Base-by-base conservation (phyloP, 2,329 filamentous ascomycete genomes). In the Trichoderma endophyticum region DNA sequence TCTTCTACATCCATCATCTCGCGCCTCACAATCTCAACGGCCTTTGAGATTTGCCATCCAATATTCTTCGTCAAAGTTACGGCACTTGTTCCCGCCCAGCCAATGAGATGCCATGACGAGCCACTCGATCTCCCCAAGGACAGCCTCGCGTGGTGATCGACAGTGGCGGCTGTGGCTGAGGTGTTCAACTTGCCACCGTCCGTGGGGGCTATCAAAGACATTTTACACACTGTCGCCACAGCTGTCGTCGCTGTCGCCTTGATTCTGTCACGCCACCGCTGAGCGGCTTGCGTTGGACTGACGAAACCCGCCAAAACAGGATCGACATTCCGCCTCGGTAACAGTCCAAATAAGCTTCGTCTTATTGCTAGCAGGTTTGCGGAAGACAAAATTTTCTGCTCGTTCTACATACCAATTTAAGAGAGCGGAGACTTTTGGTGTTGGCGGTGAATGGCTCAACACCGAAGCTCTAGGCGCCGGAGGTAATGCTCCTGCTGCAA, bases 401-500 rank as follows among this genome's bases (percentile, higher is more conserved):
- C 5, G 6, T 21, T 21, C n/a, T 39, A 18, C 8, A 7, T 48
- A 9, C n/a, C 21, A 51, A 54, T 62, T n/a, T 61, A 15, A 60
- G 36, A 34, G 34, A 30, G 56, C 56, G 66, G 56, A 51, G 56
- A 69, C 66, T 7, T 48, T 48, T 28, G 24, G 34, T 32, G 36
- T 3, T 34, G 65, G 26, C 28, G 56, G 39, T 69, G 36, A 69
- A 69, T 43, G 36, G 56, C 59, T 56, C 57, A 28, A 59, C 34
- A 56, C 7, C 30, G 54, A 56, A 48, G n/a, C 26, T 68, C 56
- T 43, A 3, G 39, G 26, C 51, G 56, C 56, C 66, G 66, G 66
- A 69, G 66, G 66, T 61, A 69, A 61, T 69, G 66, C 66, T 69
- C 66, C 66, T 69, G 12, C n/a, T 30, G 36, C 54, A 4, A 48